phyloP scores from a whole-genome alignment of 108 stramenopile genomes.

The Skeletonema menzelii region DNA sequence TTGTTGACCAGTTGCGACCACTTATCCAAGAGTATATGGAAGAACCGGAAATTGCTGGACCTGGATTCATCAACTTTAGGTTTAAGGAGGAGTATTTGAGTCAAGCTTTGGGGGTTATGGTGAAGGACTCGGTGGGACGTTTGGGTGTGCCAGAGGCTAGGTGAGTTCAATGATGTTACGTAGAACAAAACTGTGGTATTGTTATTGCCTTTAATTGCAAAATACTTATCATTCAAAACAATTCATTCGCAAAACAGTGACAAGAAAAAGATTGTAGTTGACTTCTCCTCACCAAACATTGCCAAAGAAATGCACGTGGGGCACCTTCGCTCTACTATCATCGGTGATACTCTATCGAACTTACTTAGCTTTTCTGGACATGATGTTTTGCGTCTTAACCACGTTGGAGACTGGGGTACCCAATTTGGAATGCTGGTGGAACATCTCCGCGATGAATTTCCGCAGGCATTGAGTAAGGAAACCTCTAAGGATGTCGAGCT shows the following conservation, averaged over 20 bases:
- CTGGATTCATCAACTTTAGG: conserved; percentile 93
- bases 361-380: conserved; percentile 91
- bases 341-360: conserved; percentile 95
- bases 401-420: conserved; percentile 99
- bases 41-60: conserved; percentile 89
- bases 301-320: conserved; percentile 99
- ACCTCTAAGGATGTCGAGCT: conserved; percentile 73
- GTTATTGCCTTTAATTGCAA: not conserved
- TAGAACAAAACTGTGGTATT: not conserved
- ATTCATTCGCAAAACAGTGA: conserved; percentile 1
- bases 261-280: conserved; percentile 88
- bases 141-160: conserved; percentile 56
- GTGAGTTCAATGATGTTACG: conserved; percentile 34
- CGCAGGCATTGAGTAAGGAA: conserved; percentile 76
- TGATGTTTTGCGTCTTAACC: conserved; percentile 93
- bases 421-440: conserved; percentile 99
- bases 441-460: conserved; percentile 94
- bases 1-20: conserved; percentile 69
- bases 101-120: conserved; percentile 57
- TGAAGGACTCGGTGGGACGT: conserved; percentile 60
- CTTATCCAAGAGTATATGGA: conserved; percentile 67
- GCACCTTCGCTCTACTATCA: conserved; percentile 97
- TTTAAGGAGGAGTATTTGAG: conserved; percentile 78
- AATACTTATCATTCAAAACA: not conserved
- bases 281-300: conserved; percentile 98